phyloP scores from a whole-genome alignment of 129 eudicot species.

The Flaveria sonorensis region DNA sequence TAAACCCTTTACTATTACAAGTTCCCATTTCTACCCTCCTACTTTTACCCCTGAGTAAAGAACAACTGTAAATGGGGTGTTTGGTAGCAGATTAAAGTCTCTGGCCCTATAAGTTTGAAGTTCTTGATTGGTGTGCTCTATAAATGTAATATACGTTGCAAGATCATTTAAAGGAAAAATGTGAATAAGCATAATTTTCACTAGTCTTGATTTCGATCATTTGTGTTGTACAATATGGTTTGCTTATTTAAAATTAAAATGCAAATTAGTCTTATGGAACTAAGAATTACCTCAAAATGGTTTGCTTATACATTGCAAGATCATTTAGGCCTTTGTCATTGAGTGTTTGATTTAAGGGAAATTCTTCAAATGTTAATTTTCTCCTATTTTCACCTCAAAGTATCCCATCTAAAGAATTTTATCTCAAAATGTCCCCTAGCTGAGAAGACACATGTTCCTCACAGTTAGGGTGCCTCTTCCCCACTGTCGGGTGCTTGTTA shows the following conservation, averaged over 20 bases:
- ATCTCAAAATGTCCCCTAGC: too few relatives aligned
- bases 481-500: too few relatives aligned
- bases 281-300: background rate
- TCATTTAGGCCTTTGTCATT: too few relatives aligned
- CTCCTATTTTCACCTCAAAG: too few relatives aligned
- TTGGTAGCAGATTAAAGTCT: constrained; percentile 22
- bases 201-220: background rate
- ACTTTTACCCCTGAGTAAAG: constrained; percentile 28
- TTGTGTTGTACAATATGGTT: background rate
- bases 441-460: too few relatives aligned
- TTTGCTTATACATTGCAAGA: too few relatives aligned
- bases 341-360: too few relatives aligned
- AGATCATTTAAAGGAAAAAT: background rate
- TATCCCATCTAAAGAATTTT: too few relatives aligned
- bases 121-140: constrained; percentile 30
- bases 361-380: too few relatives aligned
- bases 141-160: constrained; percentile 26
- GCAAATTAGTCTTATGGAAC: background rate
- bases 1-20: constrained; percentile 26
- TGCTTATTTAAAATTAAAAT: background rate
- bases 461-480: too few relatives aligned
- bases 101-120: constrained; percentile 1
- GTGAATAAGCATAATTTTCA: constrained; percentile 23
- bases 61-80: constrained; percentile 36
- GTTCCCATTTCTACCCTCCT: constrained; percentile 24